These are phyloP conservation scores for Didymosphaeria variabile DNA, from an alignment of 2,329 filamentous ascomycete species.

Conservation along the genomic window DNA sequence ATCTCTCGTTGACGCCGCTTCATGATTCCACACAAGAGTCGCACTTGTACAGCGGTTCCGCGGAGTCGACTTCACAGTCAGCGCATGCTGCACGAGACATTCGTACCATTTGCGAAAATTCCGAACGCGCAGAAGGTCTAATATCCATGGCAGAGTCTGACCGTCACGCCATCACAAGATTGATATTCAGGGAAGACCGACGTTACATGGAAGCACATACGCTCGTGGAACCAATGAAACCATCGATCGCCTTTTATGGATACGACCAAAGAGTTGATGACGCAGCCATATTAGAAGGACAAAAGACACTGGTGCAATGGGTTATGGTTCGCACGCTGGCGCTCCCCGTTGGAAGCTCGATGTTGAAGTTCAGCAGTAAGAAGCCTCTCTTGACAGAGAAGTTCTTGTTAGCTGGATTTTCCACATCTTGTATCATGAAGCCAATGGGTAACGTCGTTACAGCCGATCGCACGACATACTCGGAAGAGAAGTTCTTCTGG, in stretches of 20 bases:
- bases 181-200: constrained; percentile 91
- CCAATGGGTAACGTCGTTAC: constrained; percentile 91
- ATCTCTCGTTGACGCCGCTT: constrained; percentile 42
- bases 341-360: constrained; percentile 83
- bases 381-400: constrained; percentile 92
- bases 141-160: constrained; percentile 86
- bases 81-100: constrained; percentile 67
- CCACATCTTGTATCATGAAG: constrained; percentile 88
- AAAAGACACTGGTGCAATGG: constrained; percentile 88
- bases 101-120: constrained; percentile 75
- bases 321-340: constrained; percentile 88
- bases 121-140: constrained; percentile 70
- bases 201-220: constrained; percentile 85
- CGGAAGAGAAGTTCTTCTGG: constrained; percentile 97
- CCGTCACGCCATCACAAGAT: constrained; percentile 78
- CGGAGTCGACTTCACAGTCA: constrained; percentile 24
- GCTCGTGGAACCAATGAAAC: constrained; percentile 84
- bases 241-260: constrained; percentile 79
- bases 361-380: constrained; percentile 87
- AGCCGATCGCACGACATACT: constrained; percentile 87
- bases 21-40: constrained; percentile 35
- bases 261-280: constrained; percentile 82
- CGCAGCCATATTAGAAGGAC: constrained; percentile 86
- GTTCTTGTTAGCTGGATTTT: constrained; percentile 89
- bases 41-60: constrained; percentile 22